Conservation (phyloP, 2,329 filamentous ascomycete genomes). For the Nannizzia gypsea region DNA sequence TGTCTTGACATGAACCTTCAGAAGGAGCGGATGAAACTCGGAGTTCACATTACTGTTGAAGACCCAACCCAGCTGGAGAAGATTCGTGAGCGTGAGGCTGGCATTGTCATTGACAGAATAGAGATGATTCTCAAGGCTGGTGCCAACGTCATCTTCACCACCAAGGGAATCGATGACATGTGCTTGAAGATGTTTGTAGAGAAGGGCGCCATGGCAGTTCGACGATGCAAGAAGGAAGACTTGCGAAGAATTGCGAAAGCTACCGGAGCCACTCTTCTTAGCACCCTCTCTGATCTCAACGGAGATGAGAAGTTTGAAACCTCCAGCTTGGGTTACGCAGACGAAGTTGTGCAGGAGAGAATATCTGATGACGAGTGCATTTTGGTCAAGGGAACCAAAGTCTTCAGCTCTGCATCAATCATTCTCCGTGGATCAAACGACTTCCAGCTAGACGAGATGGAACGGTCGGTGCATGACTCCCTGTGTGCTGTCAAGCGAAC, state of each 20-base stretch:
- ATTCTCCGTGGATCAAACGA: constrained; percentile 94
- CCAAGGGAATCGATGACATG: constrained; percentile 96
- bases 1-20: constrained; percentile 96
- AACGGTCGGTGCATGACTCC: constrained; percentile 94
- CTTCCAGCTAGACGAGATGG: constrained; percentile 96
- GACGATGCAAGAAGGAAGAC: constrained; percentile 98
- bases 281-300: constrained; percentile 89
- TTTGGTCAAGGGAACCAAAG: constrained; percentile 87
- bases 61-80: constrained; percentile 96
- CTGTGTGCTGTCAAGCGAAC: constrained; percentile 95
- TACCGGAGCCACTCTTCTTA: constrained; percentile 84
- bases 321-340: constrained; percentile 76
- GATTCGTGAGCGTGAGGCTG: constrained; percentile 83
- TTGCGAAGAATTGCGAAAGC: constrained; percentile 90
- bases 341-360: constrained; percentile 94
- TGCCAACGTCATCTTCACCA: constrained; percentile 90
- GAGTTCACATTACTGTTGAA: constrained; percentile 95
- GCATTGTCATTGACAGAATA: constrained; percentile 84
- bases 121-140: constrained; percentile 97
- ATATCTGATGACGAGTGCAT: constrained; percentile 99
- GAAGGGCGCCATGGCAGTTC: constrained; percentile 86
- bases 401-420: constrained; percentile 85
- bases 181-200: constrained; percentile 91
- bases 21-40: constrained; percentile 98
- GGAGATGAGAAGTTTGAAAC: constrained; percentile 94